Conservation (phyloP, 495 filamentous ascomycete species). For the Schizothecium vesticola region DNA sequence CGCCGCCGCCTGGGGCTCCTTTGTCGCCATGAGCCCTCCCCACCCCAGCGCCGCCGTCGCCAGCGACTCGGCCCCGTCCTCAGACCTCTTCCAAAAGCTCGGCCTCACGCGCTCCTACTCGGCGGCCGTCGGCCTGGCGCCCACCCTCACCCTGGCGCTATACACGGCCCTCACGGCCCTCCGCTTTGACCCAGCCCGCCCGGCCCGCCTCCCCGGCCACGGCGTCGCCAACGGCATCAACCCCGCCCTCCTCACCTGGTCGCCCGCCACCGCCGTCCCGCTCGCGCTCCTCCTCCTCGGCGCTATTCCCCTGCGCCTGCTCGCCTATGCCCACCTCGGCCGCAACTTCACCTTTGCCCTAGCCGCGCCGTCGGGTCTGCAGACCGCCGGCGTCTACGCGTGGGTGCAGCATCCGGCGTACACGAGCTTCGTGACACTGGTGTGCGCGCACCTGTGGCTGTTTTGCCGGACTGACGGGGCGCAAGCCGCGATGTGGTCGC, state of each 20-base stretch:
- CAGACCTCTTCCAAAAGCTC: neutral
- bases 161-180: neutral
- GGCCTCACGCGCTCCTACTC: neutral
- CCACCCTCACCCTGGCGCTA: neutral
- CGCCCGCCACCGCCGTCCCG: neutral
- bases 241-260: neutral
- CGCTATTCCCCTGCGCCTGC: neutral
- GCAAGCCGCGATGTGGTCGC: too few species aligned
- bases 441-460: too few species aligned
- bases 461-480: too few species aligned
- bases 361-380: neutral
- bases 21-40: neutral
- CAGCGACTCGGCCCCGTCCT: neutral
- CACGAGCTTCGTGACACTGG: too few species aligned
- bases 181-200: neutral
- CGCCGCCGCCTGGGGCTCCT: neutral
- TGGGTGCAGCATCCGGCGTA: too few species aligned
- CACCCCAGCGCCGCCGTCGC: neutral
- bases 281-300: neutral
- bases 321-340: neutral
- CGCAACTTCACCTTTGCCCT: constrained; percentile 1
- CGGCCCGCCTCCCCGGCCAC: neutral
- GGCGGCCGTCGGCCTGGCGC: neutral
- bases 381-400: neutral
- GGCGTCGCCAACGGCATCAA: neutral